Conservation (phyloP, 192 early-diverging fungal species). For the Backusella luteola region DNA sequence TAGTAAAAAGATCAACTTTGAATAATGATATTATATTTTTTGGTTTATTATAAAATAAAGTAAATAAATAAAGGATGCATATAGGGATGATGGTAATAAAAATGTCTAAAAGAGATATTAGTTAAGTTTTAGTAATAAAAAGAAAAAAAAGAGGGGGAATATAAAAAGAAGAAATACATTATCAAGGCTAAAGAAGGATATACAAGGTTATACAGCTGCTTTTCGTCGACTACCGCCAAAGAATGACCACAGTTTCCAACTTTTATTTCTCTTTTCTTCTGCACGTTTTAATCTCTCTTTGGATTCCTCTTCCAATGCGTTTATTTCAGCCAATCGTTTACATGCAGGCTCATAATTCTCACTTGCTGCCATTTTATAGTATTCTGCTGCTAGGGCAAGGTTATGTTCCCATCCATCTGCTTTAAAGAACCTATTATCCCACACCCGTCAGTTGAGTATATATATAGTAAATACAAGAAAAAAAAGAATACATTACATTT, state of each 20-base stretch:
- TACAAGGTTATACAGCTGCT: constrained; percentile 2
- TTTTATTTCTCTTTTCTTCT: not conserved
- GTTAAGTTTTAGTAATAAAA: not conserved
- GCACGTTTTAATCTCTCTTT: not conserved
- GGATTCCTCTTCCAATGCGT: constrained; percentile 1
- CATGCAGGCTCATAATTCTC: constrained; percentile 18
- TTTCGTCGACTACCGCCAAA: constrained; percentile 7
- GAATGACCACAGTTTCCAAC: constrained; percentile 9
- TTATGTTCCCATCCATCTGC: constrained; percentile 21
- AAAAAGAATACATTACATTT: constrained; percentile 25
- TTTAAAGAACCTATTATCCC: constrained; percentile 15
- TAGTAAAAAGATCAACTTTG: not conserved
- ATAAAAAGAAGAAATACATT: not conserved
- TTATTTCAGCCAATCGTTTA: constrained; percentile 9
- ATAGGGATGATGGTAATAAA: not conserved
- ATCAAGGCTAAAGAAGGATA: not conserved
- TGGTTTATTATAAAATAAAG: not conserved
- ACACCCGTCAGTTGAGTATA: not conserved
- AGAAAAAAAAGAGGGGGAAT: not conserved
- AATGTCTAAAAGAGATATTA: constrained; percentile 1
- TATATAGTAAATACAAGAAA: not conserved
- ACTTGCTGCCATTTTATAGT: constrained; percentile 21
- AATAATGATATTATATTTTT: not conserved
- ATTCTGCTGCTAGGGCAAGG: constrained; percentile 12
- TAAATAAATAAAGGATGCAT: not conserved